Percentiles rank a stretch among this genome's conserved stretches.
Evolutionary conservation across 2,329 filamentous ascomycete species (phyloP).

Genomic region (Metarhizium humberi): DNA sequence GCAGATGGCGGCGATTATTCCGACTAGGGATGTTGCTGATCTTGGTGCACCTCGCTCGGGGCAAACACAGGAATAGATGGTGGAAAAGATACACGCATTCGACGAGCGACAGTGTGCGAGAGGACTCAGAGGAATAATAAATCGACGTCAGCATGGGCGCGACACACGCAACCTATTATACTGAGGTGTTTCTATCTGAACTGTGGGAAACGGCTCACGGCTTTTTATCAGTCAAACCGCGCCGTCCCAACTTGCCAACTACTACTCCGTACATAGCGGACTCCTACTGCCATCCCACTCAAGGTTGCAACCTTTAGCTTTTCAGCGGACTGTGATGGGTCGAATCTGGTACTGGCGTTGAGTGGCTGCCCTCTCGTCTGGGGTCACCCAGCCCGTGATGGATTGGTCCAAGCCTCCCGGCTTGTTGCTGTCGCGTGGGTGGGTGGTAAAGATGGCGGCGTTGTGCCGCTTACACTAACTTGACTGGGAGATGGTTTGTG

Average conservation of each 20-base stretch:
- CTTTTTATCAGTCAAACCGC: background rate
- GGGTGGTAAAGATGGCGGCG: background rate
- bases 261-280: background rate
- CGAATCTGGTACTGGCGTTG: background rate
- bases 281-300: background rate
- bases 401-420: background rate
- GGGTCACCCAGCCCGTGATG: background rate
- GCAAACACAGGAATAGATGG: background rate
- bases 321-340: too few relatives aligned
- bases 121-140: too few relatives aligned
- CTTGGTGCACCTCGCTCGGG: background rate
- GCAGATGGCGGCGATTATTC: background rate
- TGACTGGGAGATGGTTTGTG: background rate
- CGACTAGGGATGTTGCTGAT: background rate
- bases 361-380: background rate
- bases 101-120: background rate
- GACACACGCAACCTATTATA: too few relatives aligned
- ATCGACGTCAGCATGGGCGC: background rate
- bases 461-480: slow-evolving; percentile 1
- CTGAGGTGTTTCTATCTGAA: too few relatives aligned
- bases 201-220: background rate
- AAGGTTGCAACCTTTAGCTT: background rate
- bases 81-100: background rate
- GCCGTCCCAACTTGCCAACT: background rate
- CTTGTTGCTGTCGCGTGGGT: background rate